Base-by-base conservation (phyloP, 202 grass and related monocot species). In the Cymbopogon flexuosus region DNA sequence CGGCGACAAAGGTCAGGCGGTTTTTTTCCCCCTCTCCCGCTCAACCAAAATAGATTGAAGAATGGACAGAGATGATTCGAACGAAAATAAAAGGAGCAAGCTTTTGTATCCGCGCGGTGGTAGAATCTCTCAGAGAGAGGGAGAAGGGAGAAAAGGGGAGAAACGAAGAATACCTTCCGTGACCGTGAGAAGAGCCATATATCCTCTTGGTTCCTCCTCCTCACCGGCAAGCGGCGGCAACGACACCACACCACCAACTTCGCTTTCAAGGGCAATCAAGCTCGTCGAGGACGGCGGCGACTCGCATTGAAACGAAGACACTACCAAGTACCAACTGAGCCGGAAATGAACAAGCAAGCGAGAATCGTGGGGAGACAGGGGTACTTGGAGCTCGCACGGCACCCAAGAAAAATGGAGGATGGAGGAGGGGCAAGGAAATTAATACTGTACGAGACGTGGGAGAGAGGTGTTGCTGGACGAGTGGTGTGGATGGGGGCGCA, bases 111-210 rank as follows among this genome's bases (percentile, higher is more conserved):
- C 14, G 30, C 37, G 75, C 39, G 69, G 11, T 46, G 68, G 11
- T 46, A 78, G 74, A 90, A 69, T 69, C 67, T 75, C 56, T 30
- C 47, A 21, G 16, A 3, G 23, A 57, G 45, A 72, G 79, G 21
- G 16, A 36, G 39, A 46, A n/a, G 21, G 62, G 45, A 47, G 45
- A 47, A 47, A 3, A 4, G 31, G 37, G 8, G 6, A 8, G 6
- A 30, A 36, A 5, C 24, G 86, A 77, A 77, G 59, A 61, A 92
- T 92, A 97, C 94, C 94, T 94, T 87, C 84, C 70, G 87, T 88
- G 73, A 84, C 31, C 31, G 31, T 33, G 31, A 33, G 31, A 33
- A 4, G 81, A 80, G 88, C 83, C 94, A 97, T 97, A 80, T 63
- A 80, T 81, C 75, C 73, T 30, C 62, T 64, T 27, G 27, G 27